Base-by-base conservation (phyloP, 495 filamentous ascomycete species). In the Aspergillus bertholletiae region DNA sequence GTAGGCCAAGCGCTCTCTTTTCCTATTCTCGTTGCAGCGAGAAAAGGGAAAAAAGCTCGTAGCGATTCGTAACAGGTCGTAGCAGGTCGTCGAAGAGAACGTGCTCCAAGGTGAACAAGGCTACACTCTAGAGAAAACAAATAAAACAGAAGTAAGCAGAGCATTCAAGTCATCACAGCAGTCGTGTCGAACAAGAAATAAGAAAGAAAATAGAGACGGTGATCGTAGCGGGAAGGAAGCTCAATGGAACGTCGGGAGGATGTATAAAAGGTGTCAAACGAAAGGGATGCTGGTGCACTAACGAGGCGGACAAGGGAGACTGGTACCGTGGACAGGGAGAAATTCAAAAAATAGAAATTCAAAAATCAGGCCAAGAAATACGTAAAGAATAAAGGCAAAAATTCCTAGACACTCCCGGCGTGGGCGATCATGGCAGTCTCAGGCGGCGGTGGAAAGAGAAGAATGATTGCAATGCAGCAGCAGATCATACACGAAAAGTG, bases 271-370 rank as follows among this genome's bases (percentile, higher is more conserved):
- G 61, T 54, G 61, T 56, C 61, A 64, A 64, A 65, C 61, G 65
- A 59, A 66, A 68, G 57, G 61, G 60, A 60, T 64, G 60, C 41
- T 52, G 51, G 53, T 57, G 30, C 56, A 55, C 41, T 49, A 53
- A 54, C 40, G 28, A 54, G 57, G 57, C 51, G 48, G 60, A 52
- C 59, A 56, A 57, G 56, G 56, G 61, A 66, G 61, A 55, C 58
- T 59, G 61, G 55, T 59, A 62, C 63, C 43, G 53, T 63, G 69
- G 68, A 69, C 68, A 59, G 61, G 63, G 63, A 56, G 56, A 54
- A 49, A 41, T 51, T 55, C 54, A 59, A 64, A 66, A 71, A 67
- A 70, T 65, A 70, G 62, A 65, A 65, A 63, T 62, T 39, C 55
- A 48, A 54, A n/a, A n/a, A n/a, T 15, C 5, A 56, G 60, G 58